Conservation (phyloP, 164 flowering plant genomes). For the Berberis vulgaris region DNA sequence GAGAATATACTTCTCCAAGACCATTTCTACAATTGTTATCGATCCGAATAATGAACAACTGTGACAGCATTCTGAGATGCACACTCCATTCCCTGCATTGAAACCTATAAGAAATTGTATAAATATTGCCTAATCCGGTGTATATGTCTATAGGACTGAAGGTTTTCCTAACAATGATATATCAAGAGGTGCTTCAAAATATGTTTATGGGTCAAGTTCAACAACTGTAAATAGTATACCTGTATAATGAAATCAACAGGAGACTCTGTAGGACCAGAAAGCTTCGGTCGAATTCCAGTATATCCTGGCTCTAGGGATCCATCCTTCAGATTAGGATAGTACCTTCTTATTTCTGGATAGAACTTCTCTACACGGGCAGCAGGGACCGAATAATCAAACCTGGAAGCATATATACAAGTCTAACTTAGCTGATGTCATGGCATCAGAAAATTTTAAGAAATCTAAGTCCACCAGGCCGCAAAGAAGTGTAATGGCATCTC, state of each 20-base stretch:
- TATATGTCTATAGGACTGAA: too few species aligned
- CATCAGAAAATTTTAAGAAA: too few species aligned
- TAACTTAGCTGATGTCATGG: neutral
- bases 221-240: slow-evolving; percentile 25
- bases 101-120: too few species aligned
- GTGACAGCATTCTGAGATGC: too few species aligned
- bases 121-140: too few species aligned
- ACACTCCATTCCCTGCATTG: too few species aligned
- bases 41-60: too few species aligned
- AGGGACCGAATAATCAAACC: slow-evolving; percentile 74
- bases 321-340: slow-evolving; percentile 67
- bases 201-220: neutral
- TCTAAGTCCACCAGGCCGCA: too few species aligned
- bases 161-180: neutral
- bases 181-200: neutral
- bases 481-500: too few species aligned
- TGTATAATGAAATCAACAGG: slow-evolving; percentile 79
- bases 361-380: slow-evolving; percentile 43
- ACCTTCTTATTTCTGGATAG: slow-evolving; percentile 71
- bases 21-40: too few species aligned
- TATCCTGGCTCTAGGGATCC: slow-evolving; percentile 74
- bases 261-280: slow-evolving; percentile 60
- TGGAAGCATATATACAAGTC: slow-evolving; percentile 16
- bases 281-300: slow-evolving; percentile 86
- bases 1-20: too few species aligned